Evolutionary conservation across 495 filamentous ascomycete species (phyloP), one percentile per base, ranked within the genome.

Genomic region (Talaromyces trachyspermus): DNA sequence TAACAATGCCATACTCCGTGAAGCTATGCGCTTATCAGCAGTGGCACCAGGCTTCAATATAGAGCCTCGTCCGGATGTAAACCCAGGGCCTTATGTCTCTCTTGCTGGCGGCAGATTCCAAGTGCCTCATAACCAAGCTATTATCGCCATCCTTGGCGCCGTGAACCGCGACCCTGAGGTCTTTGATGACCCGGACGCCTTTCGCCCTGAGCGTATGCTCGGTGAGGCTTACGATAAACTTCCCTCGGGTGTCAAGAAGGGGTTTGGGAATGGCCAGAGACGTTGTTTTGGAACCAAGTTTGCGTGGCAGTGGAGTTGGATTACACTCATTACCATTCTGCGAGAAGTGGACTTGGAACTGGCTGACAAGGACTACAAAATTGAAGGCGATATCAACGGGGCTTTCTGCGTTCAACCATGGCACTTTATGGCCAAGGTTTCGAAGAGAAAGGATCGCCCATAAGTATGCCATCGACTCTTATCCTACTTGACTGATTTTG

Each of bases 131-230:
- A 71, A 76, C 46, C 77, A 83, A 53, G 55, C 74, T 10, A 72
- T 89, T 51, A 78, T 83, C 52, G 70, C 79, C 4, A 64, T 89
- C 12, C 69, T 88, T 8, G 66, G 75, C 2, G 73, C 72, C 7
- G 76, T 86, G 2, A 86, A 89, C 53, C 75, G 79, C 20, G 85
- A 89, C 57, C 83, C 84, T 0, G 65, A 65, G 0, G 80, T 88
- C 8, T 90, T 74, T 48, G 73, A 83, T 2, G 74, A 82, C 38
- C 81, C 81, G 1, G 65, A 80, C 17, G 70, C 67, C 5, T 88
- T 88, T 70, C 64, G 60, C 50, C 84, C 84, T 0, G 81, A 86
- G 63, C 72, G 83, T 17, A 85, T 88, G 77, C 53, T 84, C 30
- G 81, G 79, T 24, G 77, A 84, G 50, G 63, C 69, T 12, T 86